Conservation (phyloP, 78 protist genomes). For the Dictyostelium citrinum region DNA sequence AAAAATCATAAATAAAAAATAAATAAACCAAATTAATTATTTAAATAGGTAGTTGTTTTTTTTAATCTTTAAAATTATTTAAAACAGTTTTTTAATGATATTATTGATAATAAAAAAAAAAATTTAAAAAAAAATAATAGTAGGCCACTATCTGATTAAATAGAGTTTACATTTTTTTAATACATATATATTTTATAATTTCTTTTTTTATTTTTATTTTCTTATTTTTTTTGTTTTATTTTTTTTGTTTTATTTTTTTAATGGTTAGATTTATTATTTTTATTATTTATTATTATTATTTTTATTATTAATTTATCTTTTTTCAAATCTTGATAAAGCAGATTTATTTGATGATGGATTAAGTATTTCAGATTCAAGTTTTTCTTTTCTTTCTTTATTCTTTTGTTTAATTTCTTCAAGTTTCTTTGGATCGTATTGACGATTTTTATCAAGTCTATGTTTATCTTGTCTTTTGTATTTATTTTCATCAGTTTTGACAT, state of each 20-base stretch:
- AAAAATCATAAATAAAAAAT: too few species aligned
- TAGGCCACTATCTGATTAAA: too few species aligned
- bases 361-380: slow-evolving; percentile 12
- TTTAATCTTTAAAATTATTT: too few species aligned
- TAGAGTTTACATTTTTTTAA: too few species aligned
- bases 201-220: too few species aligned
- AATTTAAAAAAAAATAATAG: too few species aligned
- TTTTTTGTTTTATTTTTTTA: background rate
- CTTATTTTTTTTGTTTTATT: background rate
- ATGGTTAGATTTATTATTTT: background rate
- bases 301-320: background rate
- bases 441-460: background rate
- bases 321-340: slow-evolving; percentile 60
- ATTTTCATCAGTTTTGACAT: slow-evolving; percentile 37
- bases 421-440: slow-evolving; percentile 25
- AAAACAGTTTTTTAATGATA: too few species aligned
- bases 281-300: background rate
- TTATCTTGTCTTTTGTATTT: slow-evolving; percentile 7
- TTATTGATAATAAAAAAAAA: too few species aligned
- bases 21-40: too few species aligned
- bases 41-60: too few species aligned
- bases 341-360: slow-evolving; percentile 8
- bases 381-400: slow-evolving; percentile 22
- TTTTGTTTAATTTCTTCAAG: background rate
- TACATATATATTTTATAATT: too few species aligned